These are phyloP conservation scores for Litchi chinensis DNA, from an alignment of 345 rosid species.

Conservation along the genomic window DNA sequence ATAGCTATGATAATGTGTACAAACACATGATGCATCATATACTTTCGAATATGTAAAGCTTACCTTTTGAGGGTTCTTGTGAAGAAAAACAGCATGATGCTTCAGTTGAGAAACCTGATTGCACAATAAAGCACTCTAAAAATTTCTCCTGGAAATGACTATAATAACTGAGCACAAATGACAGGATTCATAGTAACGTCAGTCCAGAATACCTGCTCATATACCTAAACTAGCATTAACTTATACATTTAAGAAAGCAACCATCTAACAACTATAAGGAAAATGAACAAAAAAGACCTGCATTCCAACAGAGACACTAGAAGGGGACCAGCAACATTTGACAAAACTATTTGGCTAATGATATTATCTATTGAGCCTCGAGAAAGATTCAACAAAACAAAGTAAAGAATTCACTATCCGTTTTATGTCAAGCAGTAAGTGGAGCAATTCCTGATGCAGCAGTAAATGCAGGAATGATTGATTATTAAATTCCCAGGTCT, in stretches of 20 bases:
- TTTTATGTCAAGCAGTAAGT: not conserved
- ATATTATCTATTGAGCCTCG: not conserved
- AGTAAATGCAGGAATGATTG: not conserved
- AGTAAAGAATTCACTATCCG: not conserved
- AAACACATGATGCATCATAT: not conserved
- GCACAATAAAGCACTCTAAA: slow-evolving; percentile 13
- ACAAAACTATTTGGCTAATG: not conserved
- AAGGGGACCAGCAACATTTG: not conserved
- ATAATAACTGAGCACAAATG: not conserved
- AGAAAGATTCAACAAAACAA: not conserved
- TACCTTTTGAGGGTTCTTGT: slow-evolving; percentile 53
- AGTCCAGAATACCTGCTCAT: not conserved
- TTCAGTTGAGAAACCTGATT: slow-evolving; percentile 62
- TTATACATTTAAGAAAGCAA: not conserved
- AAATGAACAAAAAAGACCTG: slow-evolving; percentile 1
- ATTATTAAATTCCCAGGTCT: slow-evolving; percentile 6
- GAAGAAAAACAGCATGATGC: slow-evolving; percentile 57
- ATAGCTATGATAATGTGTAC: not conserved
- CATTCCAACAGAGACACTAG: not conserved
- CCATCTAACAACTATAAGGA: not conserved
- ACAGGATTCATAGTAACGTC: not conserved
- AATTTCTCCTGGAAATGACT: not conserved
- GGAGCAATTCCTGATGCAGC: not conserved
- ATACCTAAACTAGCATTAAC: not conserved
- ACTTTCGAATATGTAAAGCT: slow-evolving; percentile 5